Percentiles rank a stretch among this genome's conserved stretches.
Evolutionary conservation across 768 basidiomycete species (phyloP).

Genomic region (Asterophora parasitica): DNA sequence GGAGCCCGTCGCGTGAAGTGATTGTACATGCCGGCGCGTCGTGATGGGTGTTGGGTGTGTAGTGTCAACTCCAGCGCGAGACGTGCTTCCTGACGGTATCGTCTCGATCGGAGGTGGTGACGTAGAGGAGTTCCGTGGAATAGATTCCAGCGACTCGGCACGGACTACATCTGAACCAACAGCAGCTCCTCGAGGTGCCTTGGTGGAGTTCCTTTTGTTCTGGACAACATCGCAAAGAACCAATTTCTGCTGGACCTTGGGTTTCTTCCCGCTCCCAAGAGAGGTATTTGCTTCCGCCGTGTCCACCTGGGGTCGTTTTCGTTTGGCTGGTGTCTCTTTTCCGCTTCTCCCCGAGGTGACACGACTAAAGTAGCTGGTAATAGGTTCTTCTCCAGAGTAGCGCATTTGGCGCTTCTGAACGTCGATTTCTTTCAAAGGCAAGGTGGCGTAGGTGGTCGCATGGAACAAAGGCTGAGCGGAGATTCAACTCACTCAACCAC

Average conservation of each 20-base stretch:
- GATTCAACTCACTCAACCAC: no score
- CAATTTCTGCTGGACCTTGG: slow-evolving; percentile 12
- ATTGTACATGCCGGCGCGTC: neutral
- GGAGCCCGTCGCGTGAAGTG: neutral
- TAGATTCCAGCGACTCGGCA: slow-evolving; percentile 5
- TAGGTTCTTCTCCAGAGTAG: slow-evolving; percentile 17
- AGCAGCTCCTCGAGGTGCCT: neutral
- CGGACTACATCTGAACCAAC: neutral
- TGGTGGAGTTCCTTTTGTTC: neutral
- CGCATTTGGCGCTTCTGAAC: slow-evolving; percentile 6
- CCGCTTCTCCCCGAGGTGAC: slow-evolving; percentile 4
- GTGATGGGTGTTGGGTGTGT: slow-evolving; percentile 3
- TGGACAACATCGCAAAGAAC: slow-evolving; percentile 1
- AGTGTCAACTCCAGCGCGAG: neutral
- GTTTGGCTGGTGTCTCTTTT: slow-evolving; percentile 10
- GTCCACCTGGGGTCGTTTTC: slow-evolving; percentile 13
- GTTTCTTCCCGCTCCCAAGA: slow-evolving; percentile 3
- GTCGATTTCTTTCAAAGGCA: neutral
- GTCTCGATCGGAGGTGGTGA: slow-evolving; percentile 6
- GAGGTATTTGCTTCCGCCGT: slow-evolving; percentile 8
- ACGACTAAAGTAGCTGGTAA: slow-evolving; percentile 22
- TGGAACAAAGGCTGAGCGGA: neutral
- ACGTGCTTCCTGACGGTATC: neutral
- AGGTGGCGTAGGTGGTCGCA: neutral
- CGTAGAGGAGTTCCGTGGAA: neutral